A percentile compares a stretch with the other conserved stretches of the same genome.
These are phyloP conservation scores for Geranium brycei DNA, from an alignment of 345 rosid species.

Conservation along the genomic window DNA sequence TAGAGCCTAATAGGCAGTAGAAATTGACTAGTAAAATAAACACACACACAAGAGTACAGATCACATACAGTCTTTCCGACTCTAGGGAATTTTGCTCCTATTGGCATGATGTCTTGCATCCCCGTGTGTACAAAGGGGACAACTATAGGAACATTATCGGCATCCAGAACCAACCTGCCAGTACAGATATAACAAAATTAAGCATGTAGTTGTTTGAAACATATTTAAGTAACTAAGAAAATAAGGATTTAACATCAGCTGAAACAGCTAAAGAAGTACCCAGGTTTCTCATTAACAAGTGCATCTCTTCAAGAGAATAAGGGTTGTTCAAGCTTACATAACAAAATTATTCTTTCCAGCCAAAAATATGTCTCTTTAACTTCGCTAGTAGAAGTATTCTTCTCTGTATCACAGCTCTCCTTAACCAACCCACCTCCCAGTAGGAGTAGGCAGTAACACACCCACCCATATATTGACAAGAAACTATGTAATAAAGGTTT, in stretches of 20 bases:
- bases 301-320: too few relatives aligned
- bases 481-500: neutral
- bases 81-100: constrained; percentile 78
- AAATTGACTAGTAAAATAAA: neutral
- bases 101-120: constrained; percentile 93
- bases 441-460: neutral
- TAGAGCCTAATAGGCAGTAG: neutral
- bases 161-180: constrained; percentile 71
- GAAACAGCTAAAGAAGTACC: neutral
- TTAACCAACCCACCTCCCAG: neutral
- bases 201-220: neutral
- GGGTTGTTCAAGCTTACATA: too few relatives aligned
- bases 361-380: neutral
- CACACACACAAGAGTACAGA: neutral
- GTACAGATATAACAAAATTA: neutral
- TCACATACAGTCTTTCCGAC: constrained; percentile 72
- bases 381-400: too few relatives aligned
- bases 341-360: neutral
- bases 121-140: constrained; percentile 91
- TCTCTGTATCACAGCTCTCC: neutral
- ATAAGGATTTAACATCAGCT: neutral
- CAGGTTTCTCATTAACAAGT: neutral
- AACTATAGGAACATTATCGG: constrained; percentile 70
- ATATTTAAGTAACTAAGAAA: neutral
- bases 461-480: neutral